Conservation (phyloP, 2,329 filamentous ascomycete species). For the Bipolaris oryzae region DNA sequence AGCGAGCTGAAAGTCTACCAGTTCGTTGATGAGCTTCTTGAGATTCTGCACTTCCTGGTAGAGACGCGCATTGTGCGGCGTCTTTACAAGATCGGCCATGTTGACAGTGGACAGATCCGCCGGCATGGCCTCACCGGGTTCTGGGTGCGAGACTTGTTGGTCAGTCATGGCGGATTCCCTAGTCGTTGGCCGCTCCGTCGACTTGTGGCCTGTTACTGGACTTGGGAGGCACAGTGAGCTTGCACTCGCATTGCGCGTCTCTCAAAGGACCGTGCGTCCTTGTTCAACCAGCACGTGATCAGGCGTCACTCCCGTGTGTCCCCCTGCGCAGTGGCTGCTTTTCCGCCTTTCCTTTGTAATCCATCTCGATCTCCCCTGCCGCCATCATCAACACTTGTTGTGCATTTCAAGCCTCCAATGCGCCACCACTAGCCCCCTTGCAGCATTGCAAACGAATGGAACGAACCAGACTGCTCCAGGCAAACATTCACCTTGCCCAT, state of each 20-base stretch:
- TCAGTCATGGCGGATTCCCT: constrained; percentile 13
- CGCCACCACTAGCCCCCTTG: neutral
- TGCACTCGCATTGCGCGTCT: neutral
- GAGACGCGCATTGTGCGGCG: constrained; percentile 38
- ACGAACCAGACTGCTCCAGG: neutral
- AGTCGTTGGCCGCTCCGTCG: neutral
- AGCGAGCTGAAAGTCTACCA: constrained; percentile 40
- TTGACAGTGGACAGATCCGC: constrained; percentile 30
- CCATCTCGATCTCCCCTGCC: neutral
- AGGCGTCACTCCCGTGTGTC: neutral
- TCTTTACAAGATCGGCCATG: constrained; percentile 35
- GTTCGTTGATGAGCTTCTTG: constrained; percentile 38
- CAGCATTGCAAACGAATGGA: neutral
- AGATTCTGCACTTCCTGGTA: constrained; percentile 42
- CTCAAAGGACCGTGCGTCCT: neutral
- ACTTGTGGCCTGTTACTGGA: neutral
- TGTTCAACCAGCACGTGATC: neutral
- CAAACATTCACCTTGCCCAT: neutral
- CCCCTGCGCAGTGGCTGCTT: neutral
- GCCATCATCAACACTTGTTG: neutral
- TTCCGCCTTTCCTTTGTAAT: neutral
- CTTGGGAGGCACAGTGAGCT: neutral
- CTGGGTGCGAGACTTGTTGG: constrained; percentile 1
- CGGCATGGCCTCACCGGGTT: constrained; percentile 14
- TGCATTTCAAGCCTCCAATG: too few species aligned